Evolutionary conservation across 2,329 filamentous ascomycete genomes (phyloP), one percentile per base, ranked within the genome.

Genomic region (Colletotrichum euphorbiae): DNA sequence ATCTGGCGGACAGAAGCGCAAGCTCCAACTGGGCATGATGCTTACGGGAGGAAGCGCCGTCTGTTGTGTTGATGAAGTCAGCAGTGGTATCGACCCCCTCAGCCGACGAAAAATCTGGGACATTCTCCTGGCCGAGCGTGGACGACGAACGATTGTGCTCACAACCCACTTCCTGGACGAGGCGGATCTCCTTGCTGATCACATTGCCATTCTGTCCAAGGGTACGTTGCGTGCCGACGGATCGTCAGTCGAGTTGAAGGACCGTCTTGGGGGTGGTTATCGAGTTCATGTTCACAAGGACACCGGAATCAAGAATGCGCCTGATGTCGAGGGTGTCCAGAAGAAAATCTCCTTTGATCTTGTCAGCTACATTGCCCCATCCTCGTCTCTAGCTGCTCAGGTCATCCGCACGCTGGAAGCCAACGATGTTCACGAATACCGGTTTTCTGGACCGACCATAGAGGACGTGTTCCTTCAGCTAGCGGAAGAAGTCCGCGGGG

Each of bases 141-240:
- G 93, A 19, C 85, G 85, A 68, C 85, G 94, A 46, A 97, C 94
- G 0, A 92, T 97, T 73, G 88, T 98, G 46, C 79, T 98, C 65
- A 98, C 94, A 0, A 98, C 94, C 0, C 95, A 98, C 77, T 98
- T 97, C 77, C 84, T 98, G 8, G 95, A 98, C 74, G 95, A 98
- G 78, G 95, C 94, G 0, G 94, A 98, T 75, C 83, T 97, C 1
- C 85, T 98, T 1, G 91, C 94, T 0, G 95, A 98, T 75, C 91
- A 94, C 69, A 97, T 98, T 71, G 92, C 91, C 2, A 93, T 98
- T 60, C 81, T 98, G 11, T 97, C 93, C 3, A 94, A 93, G 75
- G 94, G 94, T 19, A 89, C 89, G 2, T 84, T 97, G 2, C 92
- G 93, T 63, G 93, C 93, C 0, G 85, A 93, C 72, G 94, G 94